Base-by-base conservation (phyloP, 768 basidiomycete genomes). In the Arthromyces matolae region DNA sequence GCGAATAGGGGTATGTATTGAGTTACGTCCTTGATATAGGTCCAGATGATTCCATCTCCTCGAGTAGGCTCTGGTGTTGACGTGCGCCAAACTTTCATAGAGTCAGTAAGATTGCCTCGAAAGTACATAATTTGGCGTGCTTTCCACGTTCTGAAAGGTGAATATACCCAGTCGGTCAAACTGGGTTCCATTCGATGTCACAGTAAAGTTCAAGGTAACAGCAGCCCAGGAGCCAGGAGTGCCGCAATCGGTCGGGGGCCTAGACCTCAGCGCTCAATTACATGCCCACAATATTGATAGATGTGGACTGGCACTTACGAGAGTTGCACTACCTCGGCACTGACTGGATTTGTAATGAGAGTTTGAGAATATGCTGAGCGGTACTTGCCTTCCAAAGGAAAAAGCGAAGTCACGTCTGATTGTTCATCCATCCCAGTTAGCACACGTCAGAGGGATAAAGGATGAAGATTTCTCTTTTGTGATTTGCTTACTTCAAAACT, bases 111-210 rank as follows among this genome's bases (percentile, higher is more conserved):
- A 41, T 18, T 13, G 19, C n/a, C 14, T 13, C 2, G 31, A 45
- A 43, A 22, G 39, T 12, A 12, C 4, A 16, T 16, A 3, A 23
- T 20, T n/a, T 5, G 33, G 56, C 79, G 45, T 60, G 86, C 84
- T 86, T 63, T 89, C 88, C 8, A 86, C 84, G 54, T 86, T 82
- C 23, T 86, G 80, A 60, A 89, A 83, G 8, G 84, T 85, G 54
- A 90, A 85, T 19, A 83, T 75, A 3, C 79, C 84, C 7, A 87
- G 70, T 12, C 86, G 77, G 56, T 86, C 85, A 50, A 78, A 88
- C 61, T 88, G 86, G 2, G 83, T 85, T 38, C 88, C 88, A 44
- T 87, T 89, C 41, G 80, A 83, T 1, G 85, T 83, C 18, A 84
- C 85, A 0, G 87, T 89, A 55, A 88, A 83, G 60, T 89, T 88